These are phyloP conservation scores for Gypsophila paniculata DNA, from an alignment of 179 eudicot genomes.

Conservation along the genomic window DNA sequence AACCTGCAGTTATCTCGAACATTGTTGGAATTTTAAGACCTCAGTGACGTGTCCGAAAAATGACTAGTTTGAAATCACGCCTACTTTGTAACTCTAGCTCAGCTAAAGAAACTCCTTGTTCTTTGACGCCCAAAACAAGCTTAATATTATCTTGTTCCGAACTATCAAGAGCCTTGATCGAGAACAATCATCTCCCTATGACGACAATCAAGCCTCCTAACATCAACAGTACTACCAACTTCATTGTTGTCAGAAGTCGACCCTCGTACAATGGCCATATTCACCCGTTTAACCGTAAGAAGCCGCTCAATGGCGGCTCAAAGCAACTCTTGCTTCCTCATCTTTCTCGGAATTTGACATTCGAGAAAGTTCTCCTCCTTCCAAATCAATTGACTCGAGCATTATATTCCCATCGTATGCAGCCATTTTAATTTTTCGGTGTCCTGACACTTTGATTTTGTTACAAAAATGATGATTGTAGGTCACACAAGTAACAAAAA, in stretches of 20 bases:
- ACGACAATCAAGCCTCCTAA: conserved; percentile 51
- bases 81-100: conserved; percentile 67
- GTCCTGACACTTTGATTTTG: no score
- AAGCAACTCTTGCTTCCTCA: conserved; percentile 45
- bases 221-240: conserved; percentile 42
- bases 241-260: conserved; percentile 15
- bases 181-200: conserved; percentile 59
- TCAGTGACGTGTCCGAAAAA: no score
- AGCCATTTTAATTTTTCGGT: conserved; percentile 39
- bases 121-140: conserved; percentile 64
- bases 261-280: conserved; percentile 42
- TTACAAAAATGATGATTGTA: no score
- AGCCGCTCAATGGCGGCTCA: conserved; percentile 75
- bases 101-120: no score
- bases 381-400: conserved; percentile 41
- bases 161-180: conserved; percentile 65
- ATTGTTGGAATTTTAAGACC: no score
- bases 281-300: conserved; percentile 47
- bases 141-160: conserved; percentile 64
- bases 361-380: conserved; percentile 20
- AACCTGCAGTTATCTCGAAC: no score
- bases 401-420: conserved; percentile 54
- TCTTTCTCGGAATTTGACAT: conserved; percentile 60
- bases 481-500: no score
- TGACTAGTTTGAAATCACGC: no score